Percentiles rank a stretch among this genome's conserved stretches.
Evolutionary conservation across 139 green algal genomes (phyloP).

Genomic region (Chlorella sp.): DNA sequence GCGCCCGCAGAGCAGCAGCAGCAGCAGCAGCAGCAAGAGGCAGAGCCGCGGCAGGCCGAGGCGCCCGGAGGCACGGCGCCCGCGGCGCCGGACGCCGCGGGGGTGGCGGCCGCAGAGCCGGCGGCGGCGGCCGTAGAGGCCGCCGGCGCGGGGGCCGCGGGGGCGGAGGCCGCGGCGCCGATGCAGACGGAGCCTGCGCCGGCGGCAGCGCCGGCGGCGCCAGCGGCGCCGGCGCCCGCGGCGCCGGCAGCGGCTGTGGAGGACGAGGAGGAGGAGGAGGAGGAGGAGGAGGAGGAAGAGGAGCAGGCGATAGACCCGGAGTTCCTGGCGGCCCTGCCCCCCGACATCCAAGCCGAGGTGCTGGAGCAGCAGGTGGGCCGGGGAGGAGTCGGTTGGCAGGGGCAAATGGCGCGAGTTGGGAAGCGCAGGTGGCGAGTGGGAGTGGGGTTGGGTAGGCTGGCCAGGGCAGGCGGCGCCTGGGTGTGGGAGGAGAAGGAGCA

Average conservation of each 20-base stretch:
- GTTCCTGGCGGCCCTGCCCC: constrained; percentile 92
- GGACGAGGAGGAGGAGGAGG: too few species aligned
- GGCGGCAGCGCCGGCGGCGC: neutral
- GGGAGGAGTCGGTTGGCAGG: too few species aligned
- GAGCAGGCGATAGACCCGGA: constrained; percentile 83
- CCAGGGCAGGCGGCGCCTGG: neutral
- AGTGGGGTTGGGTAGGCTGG: neutral
- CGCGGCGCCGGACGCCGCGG: too few species aligned
- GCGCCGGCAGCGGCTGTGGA: neutral
- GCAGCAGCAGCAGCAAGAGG: too few species aligned
- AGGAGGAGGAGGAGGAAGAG: neutral
- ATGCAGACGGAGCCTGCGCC: too few species aligned
- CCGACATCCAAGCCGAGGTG: constrained; percentile 91
- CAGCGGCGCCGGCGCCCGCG: neutral
- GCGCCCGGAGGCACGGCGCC: too few species aligned
- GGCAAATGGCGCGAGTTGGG: too few species aligned
- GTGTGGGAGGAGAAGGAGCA: constrained; percentile 6
- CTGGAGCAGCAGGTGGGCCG: constrained; percentile 73
- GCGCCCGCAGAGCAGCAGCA: neutral
- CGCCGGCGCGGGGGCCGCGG: too few species aligned
- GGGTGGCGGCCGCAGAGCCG: too few species aligned
- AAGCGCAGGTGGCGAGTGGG: too few species aligned
- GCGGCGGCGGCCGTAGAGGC: too few species aligned
- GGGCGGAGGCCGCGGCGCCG: too few species aligned
- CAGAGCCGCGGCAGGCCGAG: neutral